Percentiles rank a stretch among this genome's conserved stretches.
Conservation (phyloP, 2,329 filamentous ascomycete species). For the Pestalotiopsis sp. region DNA sequence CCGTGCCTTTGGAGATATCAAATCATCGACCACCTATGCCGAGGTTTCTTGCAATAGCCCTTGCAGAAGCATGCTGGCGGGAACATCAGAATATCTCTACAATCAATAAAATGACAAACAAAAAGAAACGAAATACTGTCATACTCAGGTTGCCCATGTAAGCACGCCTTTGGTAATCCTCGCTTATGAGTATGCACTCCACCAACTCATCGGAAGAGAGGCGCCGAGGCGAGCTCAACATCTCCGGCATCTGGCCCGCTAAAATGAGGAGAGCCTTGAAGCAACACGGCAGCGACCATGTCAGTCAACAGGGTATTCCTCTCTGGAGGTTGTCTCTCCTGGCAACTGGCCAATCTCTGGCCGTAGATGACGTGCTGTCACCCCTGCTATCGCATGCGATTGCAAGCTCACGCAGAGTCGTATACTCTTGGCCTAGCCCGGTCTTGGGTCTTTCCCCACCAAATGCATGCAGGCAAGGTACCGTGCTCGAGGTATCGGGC, state of each 20-base stretch:
- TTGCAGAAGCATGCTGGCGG: not conserved
- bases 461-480: not conserved
- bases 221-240: not conserved
- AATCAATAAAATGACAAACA: not conserved
- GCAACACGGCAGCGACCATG: not conserved
- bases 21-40: not conserved
- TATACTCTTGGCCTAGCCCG: conserved; percentile 5
- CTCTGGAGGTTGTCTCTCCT: not conserved
- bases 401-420: not conserved
- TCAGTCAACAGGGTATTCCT: not conserved
- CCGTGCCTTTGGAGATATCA: not conserved
- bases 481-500: not conserved
- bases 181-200: not conserved
- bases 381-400: conserved; percentile 8
- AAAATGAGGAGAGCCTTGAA: not conserved
- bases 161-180: not conserved
- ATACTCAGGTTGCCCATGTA: not conserved
- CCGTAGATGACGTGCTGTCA: conserved; percentile 1
- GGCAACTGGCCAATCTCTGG: not conserved
- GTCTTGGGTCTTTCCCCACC: not conserved
- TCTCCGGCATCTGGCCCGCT: not conserved
- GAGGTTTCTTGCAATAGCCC: not conserved
- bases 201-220: not conserved
- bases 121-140: not conserved
- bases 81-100: not conserved